These are phyloP conservation scores for Euptelea pleiosperma DNA, from an alignment of 164 flowering plant genomes.

Conservation along the genomic window DNA sequence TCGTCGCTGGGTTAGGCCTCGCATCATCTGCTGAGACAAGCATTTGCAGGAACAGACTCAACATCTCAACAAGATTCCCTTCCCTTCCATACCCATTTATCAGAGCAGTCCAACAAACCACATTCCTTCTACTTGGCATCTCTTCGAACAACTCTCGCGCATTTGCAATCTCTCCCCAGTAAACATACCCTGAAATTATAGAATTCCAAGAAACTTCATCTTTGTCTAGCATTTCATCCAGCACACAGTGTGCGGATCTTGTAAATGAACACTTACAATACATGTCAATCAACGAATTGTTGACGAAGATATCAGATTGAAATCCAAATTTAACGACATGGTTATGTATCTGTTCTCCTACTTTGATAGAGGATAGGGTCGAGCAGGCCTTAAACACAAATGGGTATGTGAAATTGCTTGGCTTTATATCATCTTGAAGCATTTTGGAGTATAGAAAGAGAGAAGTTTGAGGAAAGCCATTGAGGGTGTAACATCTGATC, in stretches of 20 bases:
- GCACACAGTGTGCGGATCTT: conserved; percentile 16
- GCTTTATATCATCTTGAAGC: conserved; percentile 17
- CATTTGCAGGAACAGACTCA: conserved; percentile 31
- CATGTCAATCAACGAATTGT: conserved; percentile 24
- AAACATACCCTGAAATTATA: conserved; percentile 28
- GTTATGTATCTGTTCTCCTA: conserved; percentile 28
- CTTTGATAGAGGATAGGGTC: not conserved
- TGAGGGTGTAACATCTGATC: conserved; percentile 22
- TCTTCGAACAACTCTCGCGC: conserved; percentile 30
- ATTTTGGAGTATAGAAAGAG: conserved; percentile 21
- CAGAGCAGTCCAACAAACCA: conserved; percentile 36
- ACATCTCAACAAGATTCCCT: conserved; percentile 29
- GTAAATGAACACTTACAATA: conserved; percentile 26
- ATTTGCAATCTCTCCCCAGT: conserved; percentile 17
- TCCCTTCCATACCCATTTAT: conserved; percentile 34
- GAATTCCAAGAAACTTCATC: conserved; percentile 39
- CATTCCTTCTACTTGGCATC: conserved; percentile 33
- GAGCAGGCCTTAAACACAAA: conserved; percentile 33
- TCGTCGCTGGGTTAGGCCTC: conserved; percentile 28
- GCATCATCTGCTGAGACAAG: conserved; percentile 27
- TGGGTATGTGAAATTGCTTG: conserved; percentile 35
- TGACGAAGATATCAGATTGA: conserved; percentile 16
- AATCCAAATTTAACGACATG: conserved; percentile 27
- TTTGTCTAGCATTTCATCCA: conserved; percentile 31
- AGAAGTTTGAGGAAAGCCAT: conserved; percentile 20